These are phyloP conservation scores for apple (Malus domestica) DNA, from an alignment of 306 rosid genomes.

Conservation along the genomic window ASM211411v1 NC_041800.1:1505001-1505500, in stretches of 20 bases:
- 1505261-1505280: conserved; percentile 49
- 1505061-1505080: conserved; percentile 19
- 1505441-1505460: not conserved
- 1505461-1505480: not conserved
- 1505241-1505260: conserved; percentile 31
- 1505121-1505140: conserved; percentile 12
- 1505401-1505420: not conserved
- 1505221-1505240: conserved; percentile 8
- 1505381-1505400: not conserved
- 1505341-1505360: conserved; percentile 57
- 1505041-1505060: not conserved
- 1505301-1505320: conserved; percentile 31
- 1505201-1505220: conserved; percentile 6
- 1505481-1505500: not conserved
- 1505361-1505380: conserved; percentile 20
- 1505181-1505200: conserved; percentile 17
- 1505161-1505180: conserved; percentile 35
- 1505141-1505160: conserved; percentile 9
- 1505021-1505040: not conserved
- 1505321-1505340: conserved; percentile 30
- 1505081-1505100: conserved; percentile 28
- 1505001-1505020: conserved; percentile 44
- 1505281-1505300: conserved; percentile 39
- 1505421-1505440: not conserved
- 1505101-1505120: not conserved